A percentile compares a stretch with the other conserved stretches of the same genome.
Conservation (phyloP, 192 early-diverging fungal species). For the Rhizophagus sp. region DNA sequence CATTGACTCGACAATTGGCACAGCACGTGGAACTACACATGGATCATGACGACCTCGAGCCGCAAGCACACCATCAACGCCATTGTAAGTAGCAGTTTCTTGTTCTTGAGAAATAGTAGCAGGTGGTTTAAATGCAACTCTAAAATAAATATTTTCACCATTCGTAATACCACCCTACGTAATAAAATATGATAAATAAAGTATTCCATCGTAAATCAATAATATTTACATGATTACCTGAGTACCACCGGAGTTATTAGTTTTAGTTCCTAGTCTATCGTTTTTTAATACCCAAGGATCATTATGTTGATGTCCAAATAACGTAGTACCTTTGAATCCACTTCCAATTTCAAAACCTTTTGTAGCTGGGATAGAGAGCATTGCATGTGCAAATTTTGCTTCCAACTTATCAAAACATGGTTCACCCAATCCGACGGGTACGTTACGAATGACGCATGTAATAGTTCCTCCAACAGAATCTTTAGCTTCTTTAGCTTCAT, state of each 20-base stretch:
- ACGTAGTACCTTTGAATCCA: slow-evolving; percentile 85
- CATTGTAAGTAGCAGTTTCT: slow-evolving; percentile 84
- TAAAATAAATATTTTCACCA: slow-evolving; percentile 95
- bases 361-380: slow-evolving; percentile 98
- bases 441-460: slow-evolving; percentile 94
- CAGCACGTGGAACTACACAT: slow-evolving; percentile 93
- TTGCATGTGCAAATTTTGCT: slow-evolving; percentile 94
- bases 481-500: slow-evolving; percentile 72
- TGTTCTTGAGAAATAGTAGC: slow-evolving; percentile 96
- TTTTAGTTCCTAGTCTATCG: slow-evolving; percentile 76
- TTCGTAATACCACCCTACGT: slow-evolving; percentile 89
- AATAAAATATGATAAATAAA: not conserved
- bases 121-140: slow-evolving; percentile 96
- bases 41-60: slow-evolving; percentile 97
- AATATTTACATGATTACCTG: slow-evolving; percentile 47
- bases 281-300: slow-evolving; percentile 80
- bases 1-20: slow-evolving; percentile 99
- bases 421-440: slow-evolving; percentile 91
- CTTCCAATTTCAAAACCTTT: slow-evolving; percentile 98
- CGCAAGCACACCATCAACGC: slow-evolving; percentile 75
- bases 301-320: slow-evolving; percentile 91
- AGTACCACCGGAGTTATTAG: slow-evolving; percentile 95
- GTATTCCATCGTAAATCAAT: not conserved
- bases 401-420: slow-evolving; percentile 99
- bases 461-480: slow-evolving; percentile 96